Base-by-base conservation (phyloP, 108 stramenopile species). In the Fragilariopsis cylindrus region DNA sequence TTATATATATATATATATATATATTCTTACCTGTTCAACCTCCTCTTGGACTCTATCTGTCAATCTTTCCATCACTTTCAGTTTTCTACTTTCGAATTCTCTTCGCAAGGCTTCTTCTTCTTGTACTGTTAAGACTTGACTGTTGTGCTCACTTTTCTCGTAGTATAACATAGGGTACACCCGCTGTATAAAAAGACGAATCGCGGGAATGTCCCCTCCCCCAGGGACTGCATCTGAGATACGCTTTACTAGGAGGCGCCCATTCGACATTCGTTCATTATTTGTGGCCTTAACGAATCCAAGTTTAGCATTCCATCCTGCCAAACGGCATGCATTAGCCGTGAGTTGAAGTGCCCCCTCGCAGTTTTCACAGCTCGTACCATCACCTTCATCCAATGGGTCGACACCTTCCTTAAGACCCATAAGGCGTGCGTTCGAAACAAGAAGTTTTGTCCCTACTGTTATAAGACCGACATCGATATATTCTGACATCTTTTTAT, bases 341-440 rank as follows among this genome's bases (percentile, higher is more conserved):
- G 56, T 65, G n/a, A 96, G 74, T 44, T 75, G 57, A 0, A 93
- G 75, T 50, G 70, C 48, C 41, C 81, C 45, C 41, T 74, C 69
- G 52, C 80, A 82, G 15, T 70, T 71, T 52, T 71, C 53, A 53
- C 63, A 68, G 50, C 57, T 70, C 4, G 79, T 60, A 12, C 15
- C 56, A 77, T 92, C 90, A 55, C 54, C 8, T 49, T 73, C 71
- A 63, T 96, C 95, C 4, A 96, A 60, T 18, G 95, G 95, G 73
- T 96, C 95, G 19, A 96, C 75, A 5, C 95, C 95, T 42, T 93
- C 88, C 39, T 89, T 87, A 7, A 85, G 74, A 30, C 95, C 95
- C 2, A 69, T 48, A 8, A 96, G 76, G 12, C 73, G 71, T 3
- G 90, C 92, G 48, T 76, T 77, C 55, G 85, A 88, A 13, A 92